Evolutionary conservation across 169 alveolate species (phyloP).

Genomic region (Neospora caninum): DNA sequence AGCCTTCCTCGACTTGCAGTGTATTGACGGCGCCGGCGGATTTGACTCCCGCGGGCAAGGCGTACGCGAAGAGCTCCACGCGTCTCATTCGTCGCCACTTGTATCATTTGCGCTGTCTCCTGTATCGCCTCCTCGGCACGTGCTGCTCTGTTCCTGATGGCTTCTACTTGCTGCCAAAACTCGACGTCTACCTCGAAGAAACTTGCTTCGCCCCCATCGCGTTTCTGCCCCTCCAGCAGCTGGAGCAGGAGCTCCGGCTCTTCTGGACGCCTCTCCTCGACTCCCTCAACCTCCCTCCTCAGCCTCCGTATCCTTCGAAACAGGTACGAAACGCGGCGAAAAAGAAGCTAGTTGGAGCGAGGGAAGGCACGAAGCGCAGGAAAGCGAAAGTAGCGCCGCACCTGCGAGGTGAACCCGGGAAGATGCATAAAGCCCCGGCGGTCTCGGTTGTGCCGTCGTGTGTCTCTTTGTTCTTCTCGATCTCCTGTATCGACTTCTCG

Average conservation of each 20-base stretch:
- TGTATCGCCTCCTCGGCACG: slow-evolving; percentile 40
- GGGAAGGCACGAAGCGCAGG: not conserved
- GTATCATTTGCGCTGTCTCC: slow-evolving; percentile 48
- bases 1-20: not conserved
- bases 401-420: not conserved
- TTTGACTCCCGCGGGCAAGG: not conserved
- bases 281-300: slow-evolving; percentile 56
- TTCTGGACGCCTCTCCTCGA: slow-evolving; percentile 53
- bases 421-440: not conserved
- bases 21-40: not conserved
- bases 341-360: not conserved
- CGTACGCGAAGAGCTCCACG: slow-evolving; percentile 13
- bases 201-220: slow-evolving; percentile 37
- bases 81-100: slow-evolving; percentile 51
- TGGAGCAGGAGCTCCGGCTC: slow-evolving; percentile 57
- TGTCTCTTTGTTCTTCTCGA: not conserved
- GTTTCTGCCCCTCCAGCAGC: slow-evolving; percentile 59
- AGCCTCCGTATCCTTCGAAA: slow-evolving; percentile 56
- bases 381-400: not conserved
- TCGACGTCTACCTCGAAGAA: not conserved
- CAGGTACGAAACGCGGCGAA: not conserved
- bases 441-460: slow-evolving; percentile 3
- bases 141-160: slow-evolving; percentile 46
- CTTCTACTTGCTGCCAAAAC: slow-evolving; percentile 6
- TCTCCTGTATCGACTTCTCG: no score